Percentiles rank a stretch among this genome's conserved stretches.
Conservation (phyloP, 495 filamentous ascomycete genomes). For the Elaphomyces granulatus region DNA sequence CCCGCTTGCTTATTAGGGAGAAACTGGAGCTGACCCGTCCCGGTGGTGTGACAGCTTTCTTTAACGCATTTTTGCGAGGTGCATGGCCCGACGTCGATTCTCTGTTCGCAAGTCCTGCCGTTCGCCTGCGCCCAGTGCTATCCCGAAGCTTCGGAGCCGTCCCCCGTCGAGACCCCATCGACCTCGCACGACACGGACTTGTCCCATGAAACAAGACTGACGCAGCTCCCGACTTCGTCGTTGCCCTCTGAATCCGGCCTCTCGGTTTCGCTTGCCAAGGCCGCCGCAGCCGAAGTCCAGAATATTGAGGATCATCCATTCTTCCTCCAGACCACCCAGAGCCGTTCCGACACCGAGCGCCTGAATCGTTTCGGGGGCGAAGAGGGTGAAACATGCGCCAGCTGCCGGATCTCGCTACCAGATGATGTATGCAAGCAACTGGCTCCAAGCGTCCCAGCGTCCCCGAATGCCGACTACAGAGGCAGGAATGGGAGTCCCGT, state of each 20-base stretch:
- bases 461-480: constrained; percentile 33
- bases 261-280: constrained; percentile 2
- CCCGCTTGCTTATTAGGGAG: background rate
- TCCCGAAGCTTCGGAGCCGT: constrained; percentile 20
- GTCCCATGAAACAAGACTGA: constrained; percentile 4
- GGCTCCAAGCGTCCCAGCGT: constrained; percentile 37
- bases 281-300: constrained; percentile 12
- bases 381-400: constrained; percentile 40
- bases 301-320: constrained; percentile 33
- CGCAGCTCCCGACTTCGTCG: background rate
- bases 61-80: constrained; percentile 94
- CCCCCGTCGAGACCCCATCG: constrained; percentile 20
- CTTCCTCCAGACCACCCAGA: constrained; percentile 22
- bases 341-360: constrained; percentile 21
- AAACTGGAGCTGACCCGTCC: constrained; percentile 1
- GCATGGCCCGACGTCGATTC: constrained; percentile 87
- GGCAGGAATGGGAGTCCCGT: constrained; percentile 41
- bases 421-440: constrained; percentile 40
- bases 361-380: constrained; percentile 19
- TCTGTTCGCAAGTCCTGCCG: constrained; percentile 81
- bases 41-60: constrained; percentile 69
- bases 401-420: constrained; percentile 42
- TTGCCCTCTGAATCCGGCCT: constrained; percentile 6
- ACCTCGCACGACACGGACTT: constrained; percentile 18
- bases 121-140: constrained; percentile 65